These are phyloP conservation scores for Primulina huaijiensis DNA, from an alignment of 257 asterid species.

Conservation along the genomic window DNA sequence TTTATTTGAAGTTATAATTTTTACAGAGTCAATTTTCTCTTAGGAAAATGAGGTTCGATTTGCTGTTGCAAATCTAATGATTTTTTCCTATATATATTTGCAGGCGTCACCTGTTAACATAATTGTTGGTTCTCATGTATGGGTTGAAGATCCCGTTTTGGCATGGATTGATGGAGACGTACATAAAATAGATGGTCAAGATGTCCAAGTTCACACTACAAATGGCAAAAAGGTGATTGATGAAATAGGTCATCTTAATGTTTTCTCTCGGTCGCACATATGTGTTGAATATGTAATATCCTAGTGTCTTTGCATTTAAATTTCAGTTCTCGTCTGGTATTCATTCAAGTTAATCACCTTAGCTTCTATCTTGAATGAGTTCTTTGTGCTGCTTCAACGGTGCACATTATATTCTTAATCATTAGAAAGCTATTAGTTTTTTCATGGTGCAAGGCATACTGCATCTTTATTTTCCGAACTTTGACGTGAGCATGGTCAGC, in stretches of 20 bases:
- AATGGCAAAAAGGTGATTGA: constrained; percentile 72
- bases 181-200: constrained; percentile 65
- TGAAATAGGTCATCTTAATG: constrained; percentile 13
- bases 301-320: constrained; percentile 7
- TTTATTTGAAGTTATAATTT: too few species aligned
- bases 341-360: neutral
- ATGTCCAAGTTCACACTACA: constrained; percentile 77
- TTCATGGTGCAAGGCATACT: constrained; percentile 9
- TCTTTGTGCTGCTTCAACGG: constrained; percentile 11
- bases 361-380: constrained; percentile 9
- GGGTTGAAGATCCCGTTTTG: constrained; percentile 90
- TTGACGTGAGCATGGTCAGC: neutral
- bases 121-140: constrained; percentile 88
- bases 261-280: constrained; percentile 14
- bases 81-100: constrained; percentile 30
- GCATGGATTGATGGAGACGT: constrained; percentile 99
- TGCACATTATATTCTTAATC: constrained; percentile 8
- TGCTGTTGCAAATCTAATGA: constrained; percentile 23
- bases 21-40: too few species aligned
- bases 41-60: neutral
- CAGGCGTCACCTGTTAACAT: constrained; percentile 87
- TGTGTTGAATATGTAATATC: constrained; percentile 24
- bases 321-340: constrained; percentile 17
- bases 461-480: neutral
- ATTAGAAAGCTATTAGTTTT: neutral